These are phyloP conservation scores for Fusarium penzigii DNA, from an alignment of 2,329 filamentous ascomycete genomes.

Conservation along the genomic window DNA sequence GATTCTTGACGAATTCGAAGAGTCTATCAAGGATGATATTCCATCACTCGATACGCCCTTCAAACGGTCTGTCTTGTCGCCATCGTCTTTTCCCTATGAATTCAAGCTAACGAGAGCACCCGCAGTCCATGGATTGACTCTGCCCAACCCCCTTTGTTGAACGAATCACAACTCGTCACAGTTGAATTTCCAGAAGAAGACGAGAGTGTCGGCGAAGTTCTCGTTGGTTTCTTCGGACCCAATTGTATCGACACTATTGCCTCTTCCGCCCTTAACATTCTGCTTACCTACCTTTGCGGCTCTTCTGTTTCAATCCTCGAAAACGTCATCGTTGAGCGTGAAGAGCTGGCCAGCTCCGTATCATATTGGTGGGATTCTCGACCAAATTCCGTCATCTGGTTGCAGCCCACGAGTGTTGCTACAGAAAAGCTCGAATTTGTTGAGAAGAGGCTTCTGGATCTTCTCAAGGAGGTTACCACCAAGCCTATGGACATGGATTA, in stretches of 20 bases:
- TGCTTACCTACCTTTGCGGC: conserved; percentile 85
- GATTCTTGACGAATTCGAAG: conserved; percentile 86
- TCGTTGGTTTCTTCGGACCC: conserved; percentile 85
- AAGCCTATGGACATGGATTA: conserved; percentile 89
- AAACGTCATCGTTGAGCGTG: conserved; percentile 88
- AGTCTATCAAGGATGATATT: conserved; percentile 79
- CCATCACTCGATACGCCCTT: conserved; percentile 75
- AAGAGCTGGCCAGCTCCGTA: conserved; percentile 86
- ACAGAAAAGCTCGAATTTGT: conserved; percentile 83
- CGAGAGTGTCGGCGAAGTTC: conserved; percentile 86
- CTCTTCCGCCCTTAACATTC: conserved; percentile 73
- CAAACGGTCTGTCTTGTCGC: conserved; percentile 51
- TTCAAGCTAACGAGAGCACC: conserved; percentile 5
- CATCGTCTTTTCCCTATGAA: background rate
- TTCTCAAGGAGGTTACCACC: conserved; percentile 77
- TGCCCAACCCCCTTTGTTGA: conserved; percentile 70
- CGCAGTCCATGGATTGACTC: conserved; percentile 84
- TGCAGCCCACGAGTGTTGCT: conserved; percentile 83
- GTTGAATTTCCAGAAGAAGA: conserved; percentile 96
- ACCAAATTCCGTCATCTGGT: conserved; percentile 80
- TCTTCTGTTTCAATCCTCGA: conserved; percentile 92
- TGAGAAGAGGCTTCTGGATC: conserved; percentile 80
- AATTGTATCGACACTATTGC: conserved; percentile 69
- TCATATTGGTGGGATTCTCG: conserved; percentile 77
- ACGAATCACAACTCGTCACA: conserved; percentile 71